Evolutionary conservation across 2,329 filamentous ascomycete genomes (phyloP).

Genomic region (Penicillium sp.): DNA sequence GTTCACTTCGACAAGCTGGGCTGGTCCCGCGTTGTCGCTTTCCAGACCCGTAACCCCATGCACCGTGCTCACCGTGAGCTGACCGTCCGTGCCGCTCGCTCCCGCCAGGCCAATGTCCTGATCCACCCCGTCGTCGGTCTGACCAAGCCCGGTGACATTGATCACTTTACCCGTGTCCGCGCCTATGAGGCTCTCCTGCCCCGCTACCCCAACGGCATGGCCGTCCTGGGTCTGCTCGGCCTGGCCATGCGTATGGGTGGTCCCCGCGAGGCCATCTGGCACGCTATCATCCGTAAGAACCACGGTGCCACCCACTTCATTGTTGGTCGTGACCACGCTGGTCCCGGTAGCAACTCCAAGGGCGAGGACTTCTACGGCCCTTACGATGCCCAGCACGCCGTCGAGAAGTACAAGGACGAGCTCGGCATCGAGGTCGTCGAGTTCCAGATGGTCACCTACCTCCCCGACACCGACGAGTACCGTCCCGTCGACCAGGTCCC

Average conservation of each 20-base stretch:
- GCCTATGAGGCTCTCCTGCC: conserved; percentile 97
- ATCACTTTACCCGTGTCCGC: conserved; percentile 98
- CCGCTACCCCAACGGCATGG: conserved; percentile 99
- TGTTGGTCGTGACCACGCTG: conserved; percentile 96
- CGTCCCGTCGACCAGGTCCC: conserved; percentile 87
- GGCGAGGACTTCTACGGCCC: conserved; percentile 97
- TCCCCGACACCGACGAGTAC: conserved; percentile 97
- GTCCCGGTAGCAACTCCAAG: conserved; percentile 96
- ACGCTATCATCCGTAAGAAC: conserved; percentile 99
- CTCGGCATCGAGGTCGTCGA: conserved; percentile 98
- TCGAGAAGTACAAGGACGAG: conserved; percentile 95
- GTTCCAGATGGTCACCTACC: conserved; percentile 99
- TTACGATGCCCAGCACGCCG: conserved; percentile 94
- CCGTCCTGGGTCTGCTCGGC: conserved; percentile 89
- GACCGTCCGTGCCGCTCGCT: conserved; percentile 93
- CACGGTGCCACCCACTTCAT: conserved; percentile 99
- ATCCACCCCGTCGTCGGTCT: conserved; percentile 98
- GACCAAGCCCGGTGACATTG: conserved; percentile 98
- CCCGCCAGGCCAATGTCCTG: conserved; percentile 95
- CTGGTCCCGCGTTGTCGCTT: conserved; percentile 96
- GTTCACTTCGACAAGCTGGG: conserved; percentile 99
- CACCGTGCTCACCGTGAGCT: conserved; percentile 97
- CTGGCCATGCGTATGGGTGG: conserved; percentile 99
- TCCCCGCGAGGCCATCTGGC: conserved; percentile 97
- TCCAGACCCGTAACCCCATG: conserved; percentile 99